These are phyloP conservation scores for Dentipellis fragilis DNA, from an alignment of 768 basidiomycete genomes.

Conservation along the genomic window DNA sequence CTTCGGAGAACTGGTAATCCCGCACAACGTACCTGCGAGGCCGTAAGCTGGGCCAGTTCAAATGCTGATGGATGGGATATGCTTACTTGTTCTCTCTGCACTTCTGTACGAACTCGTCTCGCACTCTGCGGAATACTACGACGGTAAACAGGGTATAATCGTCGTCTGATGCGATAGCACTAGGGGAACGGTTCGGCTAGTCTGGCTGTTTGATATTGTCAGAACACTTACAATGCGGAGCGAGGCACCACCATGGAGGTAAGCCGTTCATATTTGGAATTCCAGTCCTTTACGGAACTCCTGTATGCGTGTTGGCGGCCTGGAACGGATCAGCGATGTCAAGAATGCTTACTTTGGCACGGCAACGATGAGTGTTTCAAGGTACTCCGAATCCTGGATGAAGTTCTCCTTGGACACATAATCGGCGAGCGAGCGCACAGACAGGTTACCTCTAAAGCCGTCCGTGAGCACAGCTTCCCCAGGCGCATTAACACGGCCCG, in stretches of 20 bases:
- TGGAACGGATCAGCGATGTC: not conserved
- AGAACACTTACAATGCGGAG: constrained; percentile 60
- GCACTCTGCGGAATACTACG: constrained; percentile 82
- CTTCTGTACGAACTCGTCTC: constrained; percentile 89
- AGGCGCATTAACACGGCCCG: not conserved
- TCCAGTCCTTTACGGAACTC: constrained; percentile 82
- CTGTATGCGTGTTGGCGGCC: constrained; percentile 27
- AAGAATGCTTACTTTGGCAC: constrained; percentile 70
- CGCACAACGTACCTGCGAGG: constrained; percentile 73
- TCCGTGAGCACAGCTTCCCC: constrained; percentile 2
- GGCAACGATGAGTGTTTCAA: constrained; percentile 87
- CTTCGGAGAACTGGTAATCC: constrained; percentile 88
- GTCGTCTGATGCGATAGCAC: constrained; percentile 72
- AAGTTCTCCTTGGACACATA: constrained; percentile 76
- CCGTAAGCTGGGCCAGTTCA: constrained; percentile 1
- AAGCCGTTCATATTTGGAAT: constrained; percentile 77
- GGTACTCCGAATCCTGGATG: constrained; percentile 83
- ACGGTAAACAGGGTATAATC: constrained; percentile 82
- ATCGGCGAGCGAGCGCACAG: constrained; percentile 77
- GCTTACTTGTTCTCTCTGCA: constrained; percentile 90
- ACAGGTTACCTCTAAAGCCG: constrained; percentile 77
- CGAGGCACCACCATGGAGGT: constrained; percentile 88
- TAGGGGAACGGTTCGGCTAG: constrained; percentile 20
- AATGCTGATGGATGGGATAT: not conserved
- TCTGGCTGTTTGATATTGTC: too few species aligned